phyloP scores from a whole-genome alignment of 192 early-diverging fungal genomes.

The Linnemannia schmuckeri region DNA sequence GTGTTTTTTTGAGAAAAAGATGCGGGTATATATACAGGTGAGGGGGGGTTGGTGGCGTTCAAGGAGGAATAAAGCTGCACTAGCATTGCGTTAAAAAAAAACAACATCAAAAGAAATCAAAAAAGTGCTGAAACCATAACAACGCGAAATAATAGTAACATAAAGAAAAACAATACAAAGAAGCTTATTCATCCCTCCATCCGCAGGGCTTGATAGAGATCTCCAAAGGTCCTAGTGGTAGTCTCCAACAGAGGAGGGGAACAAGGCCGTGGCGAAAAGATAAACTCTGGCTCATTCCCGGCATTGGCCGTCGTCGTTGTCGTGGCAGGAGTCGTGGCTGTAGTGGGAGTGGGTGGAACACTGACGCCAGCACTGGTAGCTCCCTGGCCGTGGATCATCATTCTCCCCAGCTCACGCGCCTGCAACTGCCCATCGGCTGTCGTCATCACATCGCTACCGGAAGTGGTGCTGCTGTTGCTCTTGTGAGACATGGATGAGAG shows the following conservation, averaged over 20 bases:
- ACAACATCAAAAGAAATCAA: too few relatives aligned
- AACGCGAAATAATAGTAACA: background rate
- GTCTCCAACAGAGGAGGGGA: slow-evolving; percentile 30
- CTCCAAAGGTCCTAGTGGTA: slow-evolving; percentile 23
- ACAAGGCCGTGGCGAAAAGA: slow-evolving; percentile 46
- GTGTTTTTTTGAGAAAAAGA: background rate
- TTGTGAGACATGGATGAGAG: background rate
- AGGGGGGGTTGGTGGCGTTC: background rate
- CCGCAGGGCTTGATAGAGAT: slow-evolving; percentile 34
- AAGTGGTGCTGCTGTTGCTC: background rate
- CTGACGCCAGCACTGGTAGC: background rate
- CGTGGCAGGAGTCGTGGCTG: background rate
- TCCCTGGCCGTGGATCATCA: background rate
- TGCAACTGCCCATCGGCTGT: background rate
- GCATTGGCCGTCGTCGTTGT: background rate
- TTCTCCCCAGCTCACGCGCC: background rate
- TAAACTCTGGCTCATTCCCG: slow-evolving; percentile 14
- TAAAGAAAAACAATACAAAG: background rate
- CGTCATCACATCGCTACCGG: background rate
- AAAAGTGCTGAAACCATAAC: background rate
- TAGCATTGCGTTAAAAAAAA: too few relatives aligned
- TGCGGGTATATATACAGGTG: too few relatives aligned
- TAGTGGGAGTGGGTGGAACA: background rate
- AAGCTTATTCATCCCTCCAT: slow-evolving; percentile 24
- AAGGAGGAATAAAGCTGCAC: too few relatives aligned